Evolutionary conservation across 2,329 filamentous ascomycete genomes (phyloP), one percentile per base, ranked within the genome.

Genomic region (Arthrobotrys musiformis): DNA sequence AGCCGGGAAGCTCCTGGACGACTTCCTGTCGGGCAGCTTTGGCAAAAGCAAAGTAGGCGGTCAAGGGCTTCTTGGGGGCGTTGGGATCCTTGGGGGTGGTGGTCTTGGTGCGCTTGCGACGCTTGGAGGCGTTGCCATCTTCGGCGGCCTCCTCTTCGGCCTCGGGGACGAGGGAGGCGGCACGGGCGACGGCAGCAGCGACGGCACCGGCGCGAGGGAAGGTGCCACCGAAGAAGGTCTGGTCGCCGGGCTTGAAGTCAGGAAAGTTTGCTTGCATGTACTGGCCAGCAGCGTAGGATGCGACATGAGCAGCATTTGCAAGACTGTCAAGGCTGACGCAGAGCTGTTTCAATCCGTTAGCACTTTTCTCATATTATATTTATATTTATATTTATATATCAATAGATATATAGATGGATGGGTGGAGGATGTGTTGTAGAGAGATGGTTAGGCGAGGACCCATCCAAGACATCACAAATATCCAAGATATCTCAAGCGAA

Each of bases 1-100:
- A 90, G 75, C 89, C 87, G n/a, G 89, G 83, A 9, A 97, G 88
- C 81, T 96, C 93, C 35, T 86, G 87, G 70, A 92, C 91, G 80
- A 98, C 95, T 82, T 92, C 91, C 62, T 90, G 88, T 60, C 95
- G 92, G 79, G 93, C 93, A 79, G 92, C 91, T 84, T 96, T 92
- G 87, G 97, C 93, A 86, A 93, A 98, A 78, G 97, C 86, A 86
- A 98, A 97, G 86, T 96, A 97, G 1, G 94, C 93, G 4, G 94
- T 98, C 82, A 97, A 85, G 7, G 94, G 94, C 61, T 94, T 90
- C 89, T 97, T 98, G 76, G 94, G 94, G 5, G 94, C 94, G 84
- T 97, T 97, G 80, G 94, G 94, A 83, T 98, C 94, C 82, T 92
- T 80, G 28, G 79, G 77, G 37, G 80, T 80, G 40, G 69, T 90